A percentile compares a stretch with the other conserved stretches of the same genome.
Conservation (phyloP, 257 asterid genomes). For the Lavandula angustifolia region DNA sequence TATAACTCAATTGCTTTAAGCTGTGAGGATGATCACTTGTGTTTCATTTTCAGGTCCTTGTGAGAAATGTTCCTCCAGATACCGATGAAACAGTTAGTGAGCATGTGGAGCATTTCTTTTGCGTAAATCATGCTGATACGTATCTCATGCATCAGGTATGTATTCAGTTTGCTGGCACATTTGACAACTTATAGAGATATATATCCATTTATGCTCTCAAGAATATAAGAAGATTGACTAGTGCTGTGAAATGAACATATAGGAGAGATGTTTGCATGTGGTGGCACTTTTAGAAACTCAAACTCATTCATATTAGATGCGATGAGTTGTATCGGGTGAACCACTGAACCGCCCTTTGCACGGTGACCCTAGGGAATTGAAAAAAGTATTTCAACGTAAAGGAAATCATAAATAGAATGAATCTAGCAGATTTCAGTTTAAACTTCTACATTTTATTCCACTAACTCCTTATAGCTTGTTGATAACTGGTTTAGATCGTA, state of each 20-base stretch:
- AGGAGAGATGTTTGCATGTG: too few relatives aligned
- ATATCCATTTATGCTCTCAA: neutral
- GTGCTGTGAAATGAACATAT: constrained; percentile 4
- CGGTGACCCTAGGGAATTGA: too few relatives aligned
- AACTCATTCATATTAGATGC: too few relatives aligned
- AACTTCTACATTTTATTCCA: constrained; percentile 21
- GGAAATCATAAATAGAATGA: neutral
- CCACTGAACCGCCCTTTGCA: too few relatives aligned
- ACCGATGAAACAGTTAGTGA: constrained; percentile 87
- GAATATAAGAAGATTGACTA: neutral
- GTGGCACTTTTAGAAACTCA: too few relatives aligned
- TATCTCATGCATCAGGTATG: constrained; percentile 81
- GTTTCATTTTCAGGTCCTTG: constrained; percentile 72
- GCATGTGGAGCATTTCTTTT: constrained; percentile 95
- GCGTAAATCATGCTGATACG: constrained; percentile 81
- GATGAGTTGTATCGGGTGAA: too few relatives aligned
- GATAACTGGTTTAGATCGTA: constrained; percentile 56
- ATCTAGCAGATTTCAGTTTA: constrained; percentile 9
- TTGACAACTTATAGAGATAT: neutral
- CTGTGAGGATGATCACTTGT: neutral
- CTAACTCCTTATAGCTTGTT: constrained; percentile 17
- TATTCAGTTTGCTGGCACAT: constrained; percentile 16
- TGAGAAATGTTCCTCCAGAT: constrained; percentile 94
- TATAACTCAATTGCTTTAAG: neutral
- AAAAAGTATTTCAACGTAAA: too few relatives aligned